phyloP scores from a whole-genome alignment of 495 filamentous ascomycete species.

The Aspergillus panamensis region DNA sequence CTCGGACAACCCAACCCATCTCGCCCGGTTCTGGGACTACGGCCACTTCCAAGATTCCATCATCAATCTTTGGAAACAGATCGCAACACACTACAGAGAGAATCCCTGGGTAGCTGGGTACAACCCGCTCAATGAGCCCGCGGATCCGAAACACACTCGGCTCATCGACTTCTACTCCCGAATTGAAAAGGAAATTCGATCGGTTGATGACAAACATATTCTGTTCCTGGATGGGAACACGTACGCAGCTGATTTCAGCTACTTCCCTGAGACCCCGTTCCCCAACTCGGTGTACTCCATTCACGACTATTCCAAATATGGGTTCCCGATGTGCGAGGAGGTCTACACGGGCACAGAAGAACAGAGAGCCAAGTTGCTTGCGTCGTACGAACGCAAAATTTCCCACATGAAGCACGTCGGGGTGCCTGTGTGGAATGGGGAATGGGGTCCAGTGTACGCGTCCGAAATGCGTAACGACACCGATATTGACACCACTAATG shows the following conservation, averaged over 20 bases:
- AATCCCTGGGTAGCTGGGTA: constrained; percentile 54
- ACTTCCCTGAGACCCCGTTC: constrained; percentile 29
- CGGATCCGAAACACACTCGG: constrained; percentile 47
- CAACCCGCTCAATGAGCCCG: constrained; percentile 58
- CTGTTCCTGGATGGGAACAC: constrained; percentile 59
- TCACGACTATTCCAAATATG: constrained; percentile 51
- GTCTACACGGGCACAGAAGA: constrained; percentile 41
- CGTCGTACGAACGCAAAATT: constrained; percentile 46
- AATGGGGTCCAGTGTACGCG: constrained; percentile 56
- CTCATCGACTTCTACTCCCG: constrained; percentile 50
- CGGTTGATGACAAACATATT: constrained; percentile 53
- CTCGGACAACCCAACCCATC: constrained; percentile 43
- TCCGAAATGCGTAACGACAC: constrained; percentile 22
- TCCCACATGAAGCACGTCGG: constrained; percentile 47
- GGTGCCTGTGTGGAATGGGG: constrained; percentile 56
- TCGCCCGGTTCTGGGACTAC: constrained; percentile 55
- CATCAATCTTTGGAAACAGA: constrained; percentile 49
- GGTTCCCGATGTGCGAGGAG: constrained; percentile 44
- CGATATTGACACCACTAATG: constrained; percentile 40
- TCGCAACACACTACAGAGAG: constrained; percentile 48
- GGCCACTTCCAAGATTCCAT: constrained; percentile 52
- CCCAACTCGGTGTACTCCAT: constrained; percentile 53
- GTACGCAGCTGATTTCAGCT: constrained; percentile 45
- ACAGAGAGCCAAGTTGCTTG: constrained; percentile 41
- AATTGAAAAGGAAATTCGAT: constrained; percentile 49